Base-by-base conservation (phyloP, 306 rosid genomes). In the Inga leiocalycina region DNA sequence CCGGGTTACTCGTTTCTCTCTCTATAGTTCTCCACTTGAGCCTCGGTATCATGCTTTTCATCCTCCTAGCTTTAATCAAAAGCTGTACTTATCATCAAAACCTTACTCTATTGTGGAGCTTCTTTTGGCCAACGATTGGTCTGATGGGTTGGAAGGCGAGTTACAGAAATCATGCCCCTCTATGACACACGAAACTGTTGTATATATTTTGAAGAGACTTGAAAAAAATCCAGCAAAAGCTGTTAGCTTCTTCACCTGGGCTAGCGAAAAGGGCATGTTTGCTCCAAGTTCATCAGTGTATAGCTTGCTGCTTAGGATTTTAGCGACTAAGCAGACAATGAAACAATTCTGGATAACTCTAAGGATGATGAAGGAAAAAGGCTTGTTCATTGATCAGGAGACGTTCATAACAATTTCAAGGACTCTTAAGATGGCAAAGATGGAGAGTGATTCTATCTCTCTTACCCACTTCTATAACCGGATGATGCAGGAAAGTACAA, bases 211-310 rank as follows among this genome's bases (percentile, higher is more conserved):
- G 88, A 91, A 86, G 91, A 89, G 76, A 72, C 89, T 94, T 81
- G 90, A 86, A 10, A 89, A 83, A 74, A 82, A 82, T 84, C 98
- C 95, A 34, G 43, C 46, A 41, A 96, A 89, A 81, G 99, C 94
- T 84, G 88, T 78, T 11, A 54, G 52, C 34, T 96, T 96, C 82
- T 94, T 92, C 89, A 85, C 85, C 13, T 96, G 98, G 99, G 92
- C 84, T 13, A 73, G 81, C 48, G 86, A 87, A 83, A 90, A 87
- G 82, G 69, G 84, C 8, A 89, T 91, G 80, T 93, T 91, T 76
- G 80, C 57, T 34, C 89, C 90, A 0, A 92, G 98, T 83, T 89
- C 93, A 72, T 89, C 89, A 8, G 17, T 91, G 71, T 96, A 78
- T 79, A 86, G 90, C 85, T 79, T 94, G 75, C 76, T 94, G 81